Evolutionary conservation across 768 basidiomycete genomes (phyloP).

Genomic region (Floccularia luteovirens): DNA sequence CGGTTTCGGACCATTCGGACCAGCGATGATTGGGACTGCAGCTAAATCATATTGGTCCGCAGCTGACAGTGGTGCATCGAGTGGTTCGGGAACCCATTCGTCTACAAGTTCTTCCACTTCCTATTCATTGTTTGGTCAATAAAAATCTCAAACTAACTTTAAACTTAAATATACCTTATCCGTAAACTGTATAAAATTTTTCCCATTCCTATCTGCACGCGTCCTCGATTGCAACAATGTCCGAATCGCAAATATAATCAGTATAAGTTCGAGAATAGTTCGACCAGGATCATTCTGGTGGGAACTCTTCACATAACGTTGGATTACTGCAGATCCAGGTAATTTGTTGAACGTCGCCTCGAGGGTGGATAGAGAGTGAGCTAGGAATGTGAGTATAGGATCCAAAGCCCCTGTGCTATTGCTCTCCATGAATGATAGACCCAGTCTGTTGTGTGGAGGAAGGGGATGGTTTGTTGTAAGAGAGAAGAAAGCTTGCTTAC

Average conservation of each 20-base stretch:
- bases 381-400: slow-evolving; percentile 57
- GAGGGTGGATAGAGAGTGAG: slow-evolving; percentile 47
- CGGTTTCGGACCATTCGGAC: slow-evolving; percentile 78
- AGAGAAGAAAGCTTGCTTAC: too few relatives aligned
- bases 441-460: too few relatives aligned
- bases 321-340: slow-evolving; percentile 76
- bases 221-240: slow-evolving; percentile 90
- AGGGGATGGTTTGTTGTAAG: too few relatives aligned
- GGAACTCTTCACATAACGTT: slow-evolving; percentile 89
- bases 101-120: slow-evolving; percentile 96
- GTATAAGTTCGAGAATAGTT: slow-evolving; percentile 82
- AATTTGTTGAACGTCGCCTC: slow-evolving; percentile 67
- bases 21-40: slow-evolving; percentile 69
- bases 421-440: slow-evolving; percentile 26
- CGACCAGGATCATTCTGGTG: slow-evolving; percentile 96
- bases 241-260: slow-evolving; percentile 81
- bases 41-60: slow-evolving; percentile 64
- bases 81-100: slow-evolving; percentile 88
- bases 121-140: slow-evolving; percentile 27
- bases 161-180: slow-evolving; percentile 62
- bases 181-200: slow-evolving; percentile 85
- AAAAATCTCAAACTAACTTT: neutral
- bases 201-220: slow-evolving; percentile 73
- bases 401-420: slow-evolving; percentile 29
- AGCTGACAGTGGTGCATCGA: slow-evolving; percentile 54